Evolutionary conservation across 2,329 filamentous ascomycete genomes (phyloP).

Genomic region (Aspergillus japonicus): DNA sequence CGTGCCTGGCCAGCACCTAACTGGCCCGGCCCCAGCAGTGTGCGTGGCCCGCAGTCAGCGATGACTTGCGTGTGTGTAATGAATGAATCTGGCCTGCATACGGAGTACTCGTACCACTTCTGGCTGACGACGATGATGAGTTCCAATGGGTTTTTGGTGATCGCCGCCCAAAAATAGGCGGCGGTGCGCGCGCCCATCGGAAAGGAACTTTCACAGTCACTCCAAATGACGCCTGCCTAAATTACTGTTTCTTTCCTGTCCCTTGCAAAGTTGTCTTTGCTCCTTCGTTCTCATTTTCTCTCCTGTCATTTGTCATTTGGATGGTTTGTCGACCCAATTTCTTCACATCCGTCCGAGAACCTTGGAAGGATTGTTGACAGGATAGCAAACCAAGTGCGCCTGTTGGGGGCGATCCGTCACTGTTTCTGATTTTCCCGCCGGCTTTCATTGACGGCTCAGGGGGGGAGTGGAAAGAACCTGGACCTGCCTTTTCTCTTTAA

Average conservation of each 20-base stretch:
- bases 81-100: neutral
- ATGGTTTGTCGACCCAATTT: neutral
- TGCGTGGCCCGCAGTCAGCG: neutral
- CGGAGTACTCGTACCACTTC: neutral
- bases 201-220: neutral
- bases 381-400: neutral
- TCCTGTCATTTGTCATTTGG: neutral
- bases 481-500: neutral
- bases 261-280: neutral
- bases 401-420: neutral
- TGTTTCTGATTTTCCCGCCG: neutral
- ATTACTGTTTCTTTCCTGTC: neutral
- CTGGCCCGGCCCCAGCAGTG: neutral
- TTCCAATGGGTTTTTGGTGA: neutral
- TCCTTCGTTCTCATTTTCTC: neutral
- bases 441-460: neutral
- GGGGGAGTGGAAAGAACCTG: neutral
- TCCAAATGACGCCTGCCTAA: constrained; percentile 4
- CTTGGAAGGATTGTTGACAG: neutral
- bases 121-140: neutral
- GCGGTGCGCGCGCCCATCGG: neutral
- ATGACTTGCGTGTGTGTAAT: neutral
- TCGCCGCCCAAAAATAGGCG: constrained; percentile 8
- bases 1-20: neutral
- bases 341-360: neutral